Base-by-base conservation (phyloP, 192 early-diverging fungal genomes). In the Gonapodya prolifera region DNA sequence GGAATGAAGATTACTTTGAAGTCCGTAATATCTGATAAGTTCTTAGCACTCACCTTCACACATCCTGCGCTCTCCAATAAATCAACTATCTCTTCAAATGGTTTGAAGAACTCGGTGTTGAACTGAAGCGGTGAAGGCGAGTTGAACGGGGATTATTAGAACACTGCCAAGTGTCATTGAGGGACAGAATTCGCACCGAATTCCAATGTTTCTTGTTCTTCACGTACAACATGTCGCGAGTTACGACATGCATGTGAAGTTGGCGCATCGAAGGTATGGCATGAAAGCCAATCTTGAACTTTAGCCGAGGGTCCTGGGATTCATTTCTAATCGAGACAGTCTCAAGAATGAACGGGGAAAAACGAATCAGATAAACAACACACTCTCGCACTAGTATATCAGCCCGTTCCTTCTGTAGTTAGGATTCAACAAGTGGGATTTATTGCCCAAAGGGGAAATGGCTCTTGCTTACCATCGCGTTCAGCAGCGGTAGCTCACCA, bases 131-230 rank as follows among this genome's bases (percentile, higher is more conserved):
- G n/a, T n/a, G n/a, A n/a, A n/a, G n/a, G n/a, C n/a, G n/a, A n/a
- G n/a, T n/a, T n/a, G n/a, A n/a, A n/a, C n/a, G n/a, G n/a, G n/a
- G n/a, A n/a, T n/a, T n/a, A n/a, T n/a, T n/a, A n/a, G n/a, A n/a
- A n/a, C n/a, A n/a, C n/a, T n/a, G n/a, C n/a, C n/a, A n/a, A n/a
- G n/a, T n/a, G n/a, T n/a, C n/a, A n/a, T n/a, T n/a, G n/a, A n/a
- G 13, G 34, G 17, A 70, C 30, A 34, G 1, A 76, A 31, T 18
- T 34, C 75, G 0, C 31, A 70, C 29, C 0, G 75, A 70, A 34
- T 76, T 76, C 75, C 75, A 76, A 76, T 76, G 75, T 18, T 76
- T 76, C 34, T 76, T 76, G 1, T 23, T 76, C 29, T 76, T 76
- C 29, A 76, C 1, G 1, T 0, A 76, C 0, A 30, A 13, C 18